These are phyloP conservation scores for Kwoniella newhampshirensis DNA, from an alignment of 768 basidiomycete genomes.

Conservation along the genomic window DNA sequence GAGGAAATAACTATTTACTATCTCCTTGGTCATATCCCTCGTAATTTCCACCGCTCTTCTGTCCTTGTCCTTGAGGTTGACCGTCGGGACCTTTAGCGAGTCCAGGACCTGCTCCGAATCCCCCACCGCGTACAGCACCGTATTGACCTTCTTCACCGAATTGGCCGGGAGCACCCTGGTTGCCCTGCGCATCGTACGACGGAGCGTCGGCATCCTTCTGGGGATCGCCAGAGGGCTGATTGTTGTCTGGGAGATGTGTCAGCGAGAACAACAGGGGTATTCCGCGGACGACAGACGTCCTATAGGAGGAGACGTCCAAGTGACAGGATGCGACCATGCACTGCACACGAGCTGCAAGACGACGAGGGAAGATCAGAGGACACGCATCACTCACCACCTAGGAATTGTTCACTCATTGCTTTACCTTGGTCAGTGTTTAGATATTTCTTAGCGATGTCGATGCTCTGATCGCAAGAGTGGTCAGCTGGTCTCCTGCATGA, in stretches of 20 bases:
- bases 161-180: constrained; percentile 26
- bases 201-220: constrained; percentile 5
- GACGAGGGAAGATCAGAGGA: too few species aligned
- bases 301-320: not conserved
- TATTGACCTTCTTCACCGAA: constrained; percentile 31
- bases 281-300: too few species aligned
- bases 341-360: not conserved
- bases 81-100: constrained; percentile 8
- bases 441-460: constrained; percentile 35
- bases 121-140: constrained; percentile 27
- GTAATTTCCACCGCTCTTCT: constrained; percentile 14
- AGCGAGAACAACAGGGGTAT: too few species aligned
- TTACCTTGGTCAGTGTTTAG: constrained; percentile 31
- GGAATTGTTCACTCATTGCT: constrained; percentile 20
- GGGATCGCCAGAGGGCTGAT: constrained; percentile 18
- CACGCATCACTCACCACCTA: constrained; percentile 17
- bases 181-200: constrained; percentile 26
- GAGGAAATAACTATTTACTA: constrained; percentile 5
- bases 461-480: constrained; percentile 5
- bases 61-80: not conserved
- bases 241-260: not conserved
- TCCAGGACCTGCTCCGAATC: constrained; percentile 24
- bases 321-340: not conserved
- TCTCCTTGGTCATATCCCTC: constrained; percentile 13
- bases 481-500: not conserved